Evolutionary conservation across 176 grass and related monocot species (phyloP).

Genomic region (Oryza glaberrima): DNA sequence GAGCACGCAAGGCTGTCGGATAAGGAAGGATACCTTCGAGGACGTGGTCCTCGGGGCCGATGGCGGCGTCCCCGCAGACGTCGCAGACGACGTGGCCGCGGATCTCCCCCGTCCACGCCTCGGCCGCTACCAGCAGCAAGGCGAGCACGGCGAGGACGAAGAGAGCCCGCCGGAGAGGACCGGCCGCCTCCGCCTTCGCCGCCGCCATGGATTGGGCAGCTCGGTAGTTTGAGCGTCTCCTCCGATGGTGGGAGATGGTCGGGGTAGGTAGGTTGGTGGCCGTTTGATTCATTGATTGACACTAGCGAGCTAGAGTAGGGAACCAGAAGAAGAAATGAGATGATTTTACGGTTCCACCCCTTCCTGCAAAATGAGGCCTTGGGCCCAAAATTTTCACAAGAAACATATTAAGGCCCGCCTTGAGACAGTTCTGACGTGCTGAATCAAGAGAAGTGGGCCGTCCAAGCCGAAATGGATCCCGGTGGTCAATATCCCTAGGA

Average conservation of each 20-base stretch:
- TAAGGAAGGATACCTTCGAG: conserved; percentile 60
- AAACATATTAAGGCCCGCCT: too few relatives aligned
- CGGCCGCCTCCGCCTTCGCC: not conserved
- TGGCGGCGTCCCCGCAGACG: conserved; percentile 78
- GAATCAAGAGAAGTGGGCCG: too few relatives aligned
- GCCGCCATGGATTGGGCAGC: conserved; percentile 39
- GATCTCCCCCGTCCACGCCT: conserved; percentile 95
- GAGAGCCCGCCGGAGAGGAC: not conserved
- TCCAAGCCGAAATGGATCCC: too few relatives aligned
- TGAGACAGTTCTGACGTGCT: too few relatives aligned
- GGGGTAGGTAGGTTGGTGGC: not conserved
- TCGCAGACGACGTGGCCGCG: conserved; percentile 88
- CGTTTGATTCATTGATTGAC: not conserved
- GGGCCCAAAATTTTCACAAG: too few relatives aligned
- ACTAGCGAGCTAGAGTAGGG: not conserved
- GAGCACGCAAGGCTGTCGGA: not conserved
- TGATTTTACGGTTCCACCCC: too few relatives aligned
- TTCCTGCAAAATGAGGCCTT: too few relatives aligned
- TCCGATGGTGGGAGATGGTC: not conserved
- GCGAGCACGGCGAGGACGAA: conserved; percentile 25
- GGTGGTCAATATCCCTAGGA: too few relatives aligned
- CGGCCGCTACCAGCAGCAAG: conserved; percentile 34
- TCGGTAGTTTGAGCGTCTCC: conserved; percentile 2
- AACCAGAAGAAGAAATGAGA: too few relatives aligned
- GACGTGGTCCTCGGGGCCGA: conserved; percentile 86